These are phyloP conservation scores for Chrysoporthe deuterocubensis DNA, from an alignment of 2,329 filamentous ascomycete genomes.

Conservation along the genomic window DNA sequence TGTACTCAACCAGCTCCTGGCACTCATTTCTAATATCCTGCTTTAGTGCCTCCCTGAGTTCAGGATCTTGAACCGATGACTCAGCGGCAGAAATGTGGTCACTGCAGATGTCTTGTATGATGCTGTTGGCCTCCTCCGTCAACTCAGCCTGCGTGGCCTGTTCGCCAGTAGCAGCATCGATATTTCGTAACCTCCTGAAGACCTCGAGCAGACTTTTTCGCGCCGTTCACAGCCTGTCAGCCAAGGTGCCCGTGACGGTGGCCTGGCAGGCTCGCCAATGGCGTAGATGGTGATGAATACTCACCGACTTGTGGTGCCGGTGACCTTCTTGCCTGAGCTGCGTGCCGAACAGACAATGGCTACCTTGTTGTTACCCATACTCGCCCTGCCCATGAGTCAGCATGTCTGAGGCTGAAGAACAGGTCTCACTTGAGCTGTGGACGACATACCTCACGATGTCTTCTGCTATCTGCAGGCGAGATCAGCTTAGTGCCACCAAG, in stretches of 20 bases:
- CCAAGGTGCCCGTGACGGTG: not conserved
- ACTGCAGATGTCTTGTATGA: slow-evolving; percentile 79
- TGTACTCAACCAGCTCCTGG: slow-evolving; percentile 75
- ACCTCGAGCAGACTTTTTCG: slow-evolving; percentile 59
- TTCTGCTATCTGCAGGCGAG: slow-evolving; percentile 59
- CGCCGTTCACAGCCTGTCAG: slow-evolving; percentile 11
- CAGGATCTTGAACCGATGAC: slow-evolving; percentile 60
- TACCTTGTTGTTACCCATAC: slow-evolving; percentile 71
- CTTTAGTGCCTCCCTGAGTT: slow-evolving; percentile 62
- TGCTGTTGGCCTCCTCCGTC: slow-evolving; percentile 67
- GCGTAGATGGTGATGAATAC: slow-evolving; percentile 39
- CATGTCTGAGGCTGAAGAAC: slow-evolving; percentile 17
- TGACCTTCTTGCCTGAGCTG: slow-evolving; percentile 90
- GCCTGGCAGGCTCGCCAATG: not conserved
- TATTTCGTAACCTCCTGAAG: slow-evolving; percentile 59
- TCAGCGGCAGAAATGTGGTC: slow-evolving; percentile 80
- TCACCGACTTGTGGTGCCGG: slow-evolving; percentile 94
- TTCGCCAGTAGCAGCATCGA: slow-evolving; percentile 57
- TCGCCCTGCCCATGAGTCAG: slow-evolving; percentile 49
- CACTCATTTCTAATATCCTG: slow-evolving; percentile 78
- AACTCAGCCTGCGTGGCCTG: slow-evolving; percentile 58
- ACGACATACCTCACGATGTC: slow-evolving; percentile 67
- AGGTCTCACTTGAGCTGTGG: slow-evolving; percentile 14
- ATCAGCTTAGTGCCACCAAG: not conserved
- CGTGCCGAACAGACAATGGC: slow-evolving; percentile 95